These are phyloP conservation scores for Inonotus obliquus DNA, from an alignment of 1,284 basidiomycete species.

Conservation along the genomic window DNA sequence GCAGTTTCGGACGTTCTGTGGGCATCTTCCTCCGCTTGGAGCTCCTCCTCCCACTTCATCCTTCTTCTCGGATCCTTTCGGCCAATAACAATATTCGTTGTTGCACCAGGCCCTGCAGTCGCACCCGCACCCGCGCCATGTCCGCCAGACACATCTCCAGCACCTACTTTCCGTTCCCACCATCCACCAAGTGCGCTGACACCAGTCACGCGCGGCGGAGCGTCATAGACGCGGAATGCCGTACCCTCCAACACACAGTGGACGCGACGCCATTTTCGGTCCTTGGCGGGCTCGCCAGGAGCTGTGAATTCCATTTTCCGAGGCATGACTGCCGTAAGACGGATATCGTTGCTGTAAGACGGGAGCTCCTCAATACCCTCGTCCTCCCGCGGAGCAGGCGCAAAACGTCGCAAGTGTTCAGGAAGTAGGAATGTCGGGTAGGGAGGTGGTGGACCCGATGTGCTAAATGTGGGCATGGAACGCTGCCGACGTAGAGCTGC, in stretches of 20 bases:
- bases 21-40: conserved; percentile 18
- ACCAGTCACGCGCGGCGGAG: conserved; percentile 43
- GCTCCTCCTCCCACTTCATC: conserved; percentile 20
- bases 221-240: conserved; percentile 79
- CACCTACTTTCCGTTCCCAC: conserved; percentile 75
- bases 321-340: conserved; percentile 81
- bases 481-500: conserved; percentile 39
- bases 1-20: conserved; percentile 20
- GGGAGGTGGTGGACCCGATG: conserved; percentile 44
- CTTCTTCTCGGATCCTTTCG: conserved; percentile 15
- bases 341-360: conserved; percentile 76
- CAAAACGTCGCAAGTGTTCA: neutral
- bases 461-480: conserved; percentile 55
- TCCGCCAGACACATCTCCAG: conserved; percentile 44
- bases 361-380: conserved; percentile 86
- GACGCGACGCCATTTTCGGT: conserved; percentile 87
- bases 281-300: conserved; percentile 83
- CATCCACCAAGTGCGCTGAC: conserved; percentile 55
- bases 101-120: conserved; percentile 13
- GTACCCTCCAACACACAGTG: conserved; percentile 94
- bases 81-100: conserved; percentile 16
- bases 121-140: conserved; percentile 25
- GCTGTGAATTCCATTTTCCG: conserved; percentile 92
- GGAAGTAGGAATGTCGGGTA: conserved; percentile 39
- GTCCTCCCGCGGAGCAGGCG: conserved; percentile 38